These are phyloP conservation scores for Microsporum audouinii DNA, from an alignment of 2,329 filamentous ascomycete species.

Conservation along the genomic window DNA sequence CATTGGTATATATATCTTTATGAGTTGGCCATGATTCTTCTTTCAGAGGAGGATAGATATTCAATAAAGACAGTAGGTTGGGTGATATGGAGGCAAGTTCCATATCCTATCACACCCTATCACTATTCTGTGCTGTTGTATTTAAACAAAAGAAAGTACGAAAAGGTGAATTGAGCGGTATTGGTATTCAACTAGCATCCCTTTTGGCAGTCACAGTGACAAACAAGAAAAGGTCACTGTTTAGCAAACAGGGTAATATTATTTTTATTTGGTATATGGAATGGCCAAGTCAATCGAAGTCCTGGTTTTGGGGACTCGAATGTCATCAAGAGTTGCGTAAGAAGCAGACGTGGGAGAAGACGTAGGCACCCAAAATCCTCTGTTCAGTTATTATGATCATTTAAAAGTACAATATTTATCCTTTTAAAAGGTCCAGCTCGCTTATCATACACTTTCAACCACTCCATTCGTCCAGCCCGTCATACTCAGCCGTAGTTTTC, in stretches of 20 bases:
- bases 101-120: not conserved
- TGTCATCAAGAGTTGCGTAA: not conserved
- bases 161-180: not conserved
- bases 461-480: slow-evolving; percentile 14
- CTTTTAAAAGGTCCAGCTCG: not conserved
- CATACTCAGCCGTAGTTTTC: slow-evolving; percentile 24
- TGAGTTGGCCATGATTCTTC: no score
- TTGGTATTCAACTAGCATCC: not conserved
- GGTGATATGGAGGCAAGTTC: no score
- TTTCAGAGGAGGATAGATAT: not conserved
- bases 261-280: not conserved
- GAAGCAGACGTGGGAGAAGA: not conserved
- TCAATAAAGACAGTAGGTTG: not conserved
- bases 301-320: not conserved
- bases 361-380: not conserved
- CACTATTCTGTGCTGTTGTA: not conserved
- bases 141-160: not conserved
- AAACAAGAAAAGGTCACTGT: not conserved
- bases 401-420: not conserved
- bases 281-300: not conserved
- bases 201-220: not conserved
- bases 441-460: not conserved
- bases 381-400: not conserved
- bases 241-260: not conserved
- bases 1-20: no score